phyloP scores from a whole-genome alignment of 2,329 filamentous ascomycete species.

The Hypoxylon sp. region DNA sequence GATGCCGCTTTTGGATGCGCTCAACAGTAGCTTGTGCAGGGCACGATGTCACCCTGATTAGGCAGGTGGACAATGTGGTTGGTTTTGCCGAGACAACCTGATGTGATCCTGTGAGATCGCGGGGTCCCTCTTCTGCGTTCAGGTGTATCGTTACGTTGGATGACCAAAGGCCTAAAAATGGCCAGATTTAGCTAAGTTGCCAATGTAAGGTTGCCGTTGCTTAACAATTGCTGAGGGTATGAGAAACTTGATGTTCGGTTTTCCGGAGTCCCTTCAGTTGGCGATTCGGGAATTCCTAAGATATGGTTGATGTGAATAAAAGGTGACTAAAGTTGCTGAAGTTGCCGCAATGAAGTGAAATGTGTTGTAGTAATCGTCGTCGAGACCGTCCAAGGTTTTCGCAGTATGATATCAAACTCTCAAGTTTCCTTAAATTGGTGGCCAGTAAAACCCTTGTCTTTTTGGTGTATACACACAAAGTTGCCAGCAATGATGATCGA shows the following conservation, averaged over 20 bases:
- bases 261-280: conserved; percentile 29
- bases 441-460: conserved; percentile 18
- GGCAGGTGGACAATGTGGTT: conserved; percentile 44
- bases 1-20: conserved; percentile 31
- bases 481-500: conserved; percentile 9
- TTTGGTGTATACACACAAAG: conserved; percentile 13
- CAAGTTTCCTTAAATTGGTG: conserved; percentile 29
- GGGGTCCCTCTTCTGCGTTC: conserved; percentile 19
- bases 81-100: conserved; percentile 42
- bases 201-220: conserved; percentile 29
- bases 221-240: conserved; percentile 3
- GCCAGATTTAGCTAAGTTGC: conserved; percentile 19
- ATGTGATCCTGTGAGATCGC: conserved; percentile 41
- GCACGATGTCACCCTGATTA: conserved; percentile 44
- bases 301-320: conserved; percentile 32
- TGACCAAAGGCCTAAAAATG: conserved; percentile 21
- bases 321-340: conserved; percentile 33
- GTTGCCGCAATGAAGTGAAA: conserved; percentile 29
- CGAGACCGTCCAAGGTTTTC: conserved; percentile 26
- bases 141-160: conserved; percentile 42
- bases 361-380: conserved; percentile 20
- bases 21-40: conserved; percentile 32
- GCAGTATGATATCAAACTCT: conserved; percentile 32
- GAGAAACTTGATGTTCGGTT: conserved; percentile 9
- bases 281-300: conserved; percentile 24